Conservation (phyloP, 345 rosid species). For the Populus deltoides region DNA sequence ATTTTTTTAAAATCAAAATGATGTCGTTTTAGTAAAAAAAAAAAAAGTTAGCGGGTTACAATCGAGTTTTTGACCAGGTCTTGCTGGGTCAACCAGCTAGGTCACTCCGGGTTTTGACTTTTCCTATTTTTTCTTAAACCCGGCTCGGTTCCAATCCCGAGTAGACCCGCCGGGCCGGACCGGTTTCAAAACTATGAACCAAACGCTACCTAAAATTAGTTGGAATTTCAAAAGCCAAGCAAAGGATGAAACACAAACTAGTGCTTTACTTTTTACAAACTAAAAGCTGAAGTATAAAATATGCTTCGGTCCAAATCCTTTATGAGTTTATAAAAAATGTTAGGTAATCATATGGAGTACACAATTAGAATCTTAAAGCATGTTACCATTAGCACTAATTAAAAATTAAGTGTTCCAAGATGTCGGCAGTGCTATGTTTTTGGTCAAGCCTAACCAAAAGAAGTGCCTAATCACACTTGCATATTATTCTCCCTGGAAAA, state of each 20-base stretch:
- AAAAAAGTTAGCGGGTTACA: too few relatives aligned
- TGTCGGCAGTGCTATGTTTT: conserved; percentile 5
- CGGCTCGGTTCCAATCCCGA: too few relatives aligned
- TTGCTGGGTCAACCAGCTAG: too few relatives aligned
- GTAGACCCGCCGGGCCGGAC: too few relatives aligned
- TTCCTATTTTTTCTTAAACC: too few relatives aligned
- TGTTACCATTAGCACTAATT: conserved; percentile 22
- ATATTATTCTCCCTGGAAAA: background rate
- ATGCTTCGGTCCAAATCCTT: background rate
- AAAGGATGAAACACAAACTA: background rate
- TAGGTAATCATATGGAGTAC: conserved; percentile 36
- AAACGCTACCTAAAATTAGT: too few relatives aligned
- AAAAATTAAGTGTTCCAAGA: conserved; percentile 19
- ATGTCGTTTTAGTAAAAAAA: too few relatives aligned
- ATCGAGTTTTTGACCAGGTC: too few relatives aligned
- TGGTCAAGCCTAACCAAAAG: background rate
- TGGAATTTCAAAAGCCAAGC: background rate
- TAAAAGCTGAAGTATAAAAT: background rate
- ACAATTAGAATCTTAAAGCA: conserved; percentile 32
- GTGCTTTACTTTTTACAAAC: background rate
- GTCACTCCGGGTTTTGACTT: too few relatives aligned
- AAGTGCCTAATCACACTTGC: conserved; percentile 13
- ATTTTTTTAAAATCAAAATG: too few relatives aligned
- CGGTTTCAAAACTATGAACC: too few relatives aligned
- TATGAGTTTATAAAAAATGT: background rate